Evolutionary conservation across 495 filamentous ascomycete species (phyloP).

Genomic region (Aspergillus carlsbadensis): DNA sequence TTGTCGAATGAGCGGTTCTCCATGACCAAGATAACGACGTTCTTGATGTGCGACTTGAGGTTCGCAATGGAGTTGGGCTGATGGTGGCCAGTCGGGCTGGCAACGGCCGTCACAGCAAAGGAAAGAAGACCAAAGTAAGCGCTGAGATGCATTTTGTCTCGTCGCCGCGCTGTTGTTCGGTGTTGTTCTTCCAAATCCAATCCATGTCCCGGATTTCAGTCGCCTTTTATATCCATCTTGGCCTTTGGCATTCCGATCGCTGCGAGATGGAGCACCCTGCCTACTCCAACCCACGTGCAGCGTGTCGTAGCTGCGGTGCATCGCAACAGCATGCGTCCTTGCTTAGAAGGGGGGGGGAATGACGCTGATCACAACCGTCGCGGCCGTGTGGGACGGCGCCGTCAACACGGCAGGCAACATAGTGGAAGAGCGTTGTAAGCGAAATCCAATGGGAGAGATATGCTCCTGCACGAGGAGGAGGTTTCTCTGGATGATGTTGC

Average conservation of each 20-base stretch:
- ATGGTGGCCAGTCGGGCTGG: constrained; percentile 23
- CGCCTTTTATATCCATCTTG: not conserved
- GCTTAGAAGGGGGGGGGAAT: not conserved
- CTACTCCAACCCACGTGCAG: constrained; percentile 10
- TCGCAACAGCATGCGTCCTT: not conserved
- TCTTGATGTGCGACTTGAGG: constrained; percentile 45
- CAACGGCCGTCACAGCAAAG: constrained; percentile 33
- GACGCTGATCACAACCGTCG: constrained; percentile 2
- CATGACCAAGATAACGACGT: constrained; percentile 45
- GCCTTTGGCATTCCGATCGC: not conserved
- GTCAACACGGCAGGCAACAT: constrained; percentile 1
- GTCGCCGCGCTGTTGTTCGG: not conserved
- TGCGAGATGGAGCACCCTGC: not conserved
- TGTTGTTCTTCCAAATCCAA: too few relatives aligned
- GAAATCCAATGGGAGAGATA: not conserved
- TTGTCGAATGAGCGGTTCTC: constrained; percentile 51
- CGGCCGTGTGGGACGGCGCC: not conserved
- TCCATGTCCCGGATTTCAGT: not conserved
- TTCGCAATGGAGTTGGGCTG: constrained; percentile 25
- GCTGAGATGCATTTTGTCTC: constrained; percentile 31
- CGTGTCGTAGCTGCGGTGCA: not conserved
- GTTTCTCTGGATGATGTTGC: not conserved
- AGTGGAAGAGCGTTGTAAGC: not conserved
- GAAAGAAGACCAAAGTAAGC: constrained; percentile 35
- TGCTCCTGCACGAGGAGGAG: constrained; percentile 6